A percentile compares a stretch with the other conserved stretches of the same genome.
phyloP scores from a whole-genome alignment of 2,329 filamentous ascomycete species.

The Pyricularia grisea region DNA sequence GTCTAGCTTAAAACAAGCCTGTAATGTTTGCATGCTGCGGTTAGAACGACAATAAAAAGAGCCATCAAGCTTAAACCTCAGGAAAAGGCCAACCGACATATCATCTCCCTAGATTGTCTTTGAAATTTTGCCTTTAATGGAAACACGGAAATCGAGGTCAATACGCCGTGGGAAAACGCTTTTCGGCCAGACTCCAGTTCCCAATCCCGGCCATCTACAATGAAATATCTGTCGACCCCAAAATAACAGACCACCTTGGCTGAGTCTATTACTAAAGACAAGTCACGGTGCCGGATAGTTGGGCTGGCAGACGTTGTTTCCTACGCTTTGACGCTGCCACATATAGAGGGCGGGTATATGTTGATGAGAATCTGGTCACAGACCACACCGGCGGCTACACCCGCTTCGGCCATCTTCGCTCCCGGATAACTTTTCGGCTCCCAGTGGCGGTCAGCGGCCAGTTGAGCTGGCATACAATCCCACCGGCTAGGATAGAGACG shows the following conservation, averaged over 20 bases:
- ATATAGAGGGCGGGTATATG: constrained; percentile 17
- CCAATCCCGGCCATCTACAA: constrained; percentile 18
- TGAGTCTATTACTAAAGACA: constrained; percentile 21
- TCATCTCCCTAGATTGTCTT: too few relatives aligned
- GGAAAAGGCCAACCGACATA: too few relatives aligned
- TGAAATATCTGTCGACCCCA: constrained; percentile 13
- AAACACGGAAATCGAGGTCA: constrained; percentile 8
- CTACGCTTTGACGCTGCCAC: constrained; percentile 19
- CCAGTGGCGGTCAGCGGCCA: constrained; percentile 21
- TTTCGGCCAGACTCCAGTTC: constrained; percentile 13
- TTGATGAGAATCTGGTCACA: constrained; percentile 15
- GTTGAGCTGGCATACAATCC: constrained; percentile 19
- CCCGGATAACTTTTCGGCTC: constrained; percentile 16
- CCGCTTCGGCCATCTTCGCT: constrained; percentile 12
- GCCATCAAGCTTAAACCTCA: too few relatives aligned
- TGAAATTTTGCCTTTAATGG: too few relatives aligned
- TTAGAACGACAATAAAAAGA: too few relatives aligned
- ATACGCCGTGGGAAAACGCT: constrained; percentile 18
- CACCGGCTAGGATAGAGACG: constrained; percentile 12
- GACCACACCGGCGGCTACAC: constrained; percentile 19
- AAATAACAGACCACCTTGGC: constrained; percentile 19
- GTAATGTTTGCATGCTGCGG: too few relatives aligned
- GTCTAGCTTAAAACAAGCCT: too few relatives aligned
- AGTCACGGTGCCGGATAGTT: constrained; percentile 14
- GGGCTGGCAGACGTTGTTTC: constrained; percentile 11